Evolutionary conservation across 495 filamentous ascomycete genomes (phyloP).

Genomic region (Sphaerosporella brunnea): DNA sequence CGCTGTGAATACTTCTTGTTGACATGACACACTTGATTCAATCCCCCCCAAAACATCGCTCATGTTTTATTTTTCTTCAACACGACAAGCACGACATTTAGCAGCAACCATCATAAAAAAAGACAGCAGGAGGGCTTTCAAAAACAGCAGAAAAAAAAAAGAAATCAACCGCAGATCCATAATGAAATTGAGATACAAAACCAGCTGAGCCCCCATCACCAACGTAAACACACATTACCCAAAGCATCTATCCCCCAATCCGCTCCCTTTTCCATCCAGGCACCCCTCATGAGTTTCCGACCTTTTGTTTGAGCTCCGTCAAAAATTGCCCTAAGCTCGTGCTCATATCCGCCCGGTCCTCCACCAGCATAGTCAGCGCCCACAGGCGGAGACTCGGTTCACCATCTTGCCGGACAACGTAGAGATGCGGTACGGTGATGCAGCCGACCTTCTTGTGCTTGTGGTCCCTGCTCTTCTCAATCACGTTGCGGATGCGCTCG

Average conservation of each 20-base stretch:
- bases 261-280: not conserved
- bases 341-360: conserved; percentile 86
- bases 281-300: conserved; percentile 33
- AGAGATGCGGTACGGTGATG: conserved; percentile 79
- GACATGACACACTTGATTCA: too few species aligned
- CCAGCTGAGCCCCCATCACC: too few species aligned
- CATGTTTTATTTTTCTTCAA: too few species aligned
- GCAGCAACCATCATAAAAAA: too few species aligned
- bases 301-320: conserved; percentile 85
- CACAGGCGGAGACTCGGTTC: conserved; percentile 89
- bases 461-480: conserved; percentile 83
- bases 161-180: too few species aligned
- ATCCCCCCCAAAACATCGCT: too few species aligned
- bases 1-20: too few species aligned
- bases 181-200: too few species aligned
- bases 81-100: too few species aligned
- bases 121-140: too few species aligned
- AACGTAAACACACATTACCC: too few species aligned
- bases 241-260: not conserved
- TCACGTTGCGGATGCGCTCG: conserved; percentile 71
- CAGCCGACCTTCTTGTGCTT: conserved; percentile 69
- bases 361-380: conserved; percentile 89
- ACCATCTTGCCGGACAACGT: conserved; percentile 85
- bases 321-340: conserved; percentile 88
- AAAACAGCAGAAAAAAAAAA: too few species aligned